Evolutionary conservation across 176 grass and related monocot genomes (phyloP).

Genomic region (Phyllostachys edulis): DNA sequence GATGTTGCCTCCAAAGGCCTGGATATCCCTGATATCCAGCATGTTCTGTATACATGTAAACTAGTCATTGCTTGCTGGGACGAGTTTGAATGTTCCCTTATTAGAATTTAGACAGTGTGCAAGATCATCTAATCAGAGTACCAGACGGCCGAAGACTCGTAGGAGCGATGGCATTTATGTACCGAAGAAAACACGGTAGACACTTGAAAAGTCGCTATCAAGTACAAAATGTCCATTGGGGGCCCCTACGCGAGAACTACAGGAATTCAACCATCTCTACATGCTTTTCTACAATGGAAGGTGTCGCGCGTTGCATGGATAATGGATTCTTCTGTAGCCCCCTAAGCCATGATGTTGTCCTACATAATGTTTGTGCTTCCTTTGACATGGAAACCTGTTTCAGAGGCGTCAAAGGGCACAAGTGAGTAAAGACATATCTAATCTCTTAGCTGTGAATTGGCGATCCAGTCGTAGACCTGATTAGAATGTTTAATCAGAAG

Average conservation of each 20-base stretch:
- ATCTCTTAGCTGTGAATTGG: neutral
- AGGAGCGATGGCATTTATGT: neutral
- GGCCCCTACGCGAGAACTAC: neutral
- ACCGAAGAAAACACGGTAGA: neutral
- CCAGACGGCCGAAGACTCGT: neutral
- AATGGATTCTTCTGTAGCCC: neutral
- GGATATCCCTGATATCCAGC: slow-evolving; percentile 88
- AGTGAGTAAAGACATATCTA: neutral
- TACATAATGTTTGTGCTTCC: neutral
- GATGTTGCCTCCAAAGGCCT: slow-evolving; percentile 94
- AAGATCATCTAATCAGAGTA: too few relatives aligned
- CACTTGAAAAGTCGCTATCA: neutral
- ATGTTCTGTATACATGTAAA: slow-evolving; percentile 31
- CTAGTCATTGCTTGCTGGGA: neutral
- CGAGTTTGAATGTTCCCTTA: too few relatives aligned
- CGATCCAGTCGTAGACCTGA: neutral
- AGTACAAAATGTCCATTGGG: neutral
- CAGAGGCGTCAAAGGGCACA: neutral
- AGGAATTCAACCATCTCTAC: neutral
- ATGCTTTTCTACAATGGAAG: neutral
- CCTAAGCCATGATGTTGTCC: neutral
- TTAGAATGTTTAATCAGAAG: too few relatives aligned
- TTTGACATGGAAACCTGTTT: neutral
- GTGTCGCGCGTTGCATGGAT: neutral
- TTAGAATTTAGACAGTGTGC: too few relatives aligned